Percentiles rank a stretch among this genome's conserved stretches.
These are phyloP conservation scores for Przewalskia tangutica DNA, from an alignment of 257 asterid species.

Conservation along the genomic window DNA sequence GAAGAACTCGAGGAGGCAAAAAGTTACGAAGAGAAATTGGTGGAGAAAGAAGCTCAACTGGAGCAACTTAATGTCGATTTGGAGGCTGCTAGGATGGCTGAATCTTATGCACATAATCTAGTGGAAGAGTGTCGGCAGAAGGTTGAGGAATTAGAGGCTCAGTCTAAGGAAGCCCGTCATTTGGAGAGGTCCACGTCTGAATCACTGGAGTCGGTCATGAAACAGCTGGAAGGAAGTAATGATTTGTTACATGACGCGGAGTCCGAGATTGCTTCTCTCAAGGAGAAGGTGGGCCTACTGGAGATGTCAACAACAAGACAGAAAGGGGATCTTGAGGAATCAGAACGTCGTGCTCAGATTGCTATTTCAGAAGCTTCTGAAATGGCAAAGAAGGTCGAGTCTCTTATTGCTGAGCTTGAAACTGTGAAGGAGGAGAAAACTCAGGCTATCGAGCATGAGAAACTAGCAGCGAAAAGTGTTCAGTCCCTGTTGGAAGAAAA, in stretches of 20 bases:
- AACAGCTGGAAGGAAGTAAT: conserved; percentile 75
- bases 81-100: conserved; percentile 84
- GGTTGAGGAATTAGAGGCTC: conserved; percentile 51
- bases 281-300: conserved; percentile 68
- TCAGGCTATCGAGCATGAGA: conserved; percentile 61
- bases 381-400: conserved; percentile 50
- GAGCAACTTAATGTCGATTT: conserved; percentile 82
- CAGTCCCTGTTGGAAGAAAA: conserved; percentile 71
- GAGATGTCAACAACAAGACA: conserved; percentile 62
- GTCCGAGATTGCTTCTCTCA: conserved; percentile 58
- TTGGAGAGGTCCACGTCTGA: conserved; percentile 82
- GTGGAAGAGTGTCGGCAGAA: conserved; percentile 65
- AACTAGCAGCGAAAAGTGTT: conserved; percentile 76
- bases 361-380: conserved; percentile 64
- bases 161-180: conserved; percentile 63
- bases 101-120: conserved; percentile 62
- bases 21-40: conserved; percentile 39
- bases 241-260: conserved; percentile 68
- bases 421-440: conserved; percentile 57
- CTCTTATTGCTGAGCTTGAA: conserved; percentile 60
- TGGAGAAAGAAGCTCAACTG: conserved; percentile 53
- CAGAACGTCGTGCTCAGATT: conserved; percentile 42
- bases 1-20: conserved; percentile 54
- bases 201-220: conserved; percentile 72
- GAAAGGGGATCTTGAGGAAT: conserved; percentile 62